phyloP scores from a whole-genome alignment of 202 grass and related monocot species.

The Panicum hallii region DNA sequence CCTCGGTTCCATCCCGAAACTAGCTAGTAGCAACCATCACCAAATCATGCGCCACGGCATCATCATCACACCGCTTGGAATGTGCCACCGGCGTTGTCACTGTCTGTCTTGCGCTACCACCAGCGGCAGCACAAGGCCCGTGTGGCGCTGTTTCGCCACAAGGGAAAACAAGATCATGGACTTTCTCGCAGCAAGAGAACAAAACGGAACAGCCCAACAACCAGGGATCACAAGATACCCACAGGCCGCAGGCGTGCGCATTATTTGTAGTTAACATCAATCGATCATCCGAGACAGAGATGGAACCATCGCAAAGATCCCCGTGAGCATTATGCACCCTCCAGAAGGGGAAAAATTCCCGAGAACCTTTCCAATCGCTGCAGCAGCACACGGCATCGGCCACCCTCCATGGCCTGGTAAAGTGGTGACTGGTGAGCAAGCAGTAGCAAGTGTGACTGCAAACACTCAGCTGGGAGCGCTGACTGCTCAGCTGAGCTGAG shows the following conservation, averaged over 20 bases:
- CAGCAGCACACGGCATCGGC: not conserved
- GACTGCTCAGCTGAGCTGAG: constrained; percentile 18
- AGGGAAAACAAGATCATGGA: not conserved
- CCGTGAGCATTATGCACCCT: constrained; percentile 13
- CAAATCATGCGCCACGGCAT: not conserved
- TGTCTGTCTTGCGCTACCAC: not conserved
- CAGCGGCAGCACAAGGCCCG: not conserved
- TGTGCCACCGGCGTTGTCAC: constrained; percentile 33
- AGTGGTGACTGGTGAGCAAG: not conserved
- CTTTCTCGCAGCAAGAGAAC: not conserved
- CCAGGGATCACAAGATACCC: constrained; percentile 45
- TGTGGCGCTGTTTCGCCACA: constrained; percentile 12
- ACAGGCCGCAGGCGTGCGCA: not conserved
- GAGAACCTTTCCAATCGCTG: not conserved
- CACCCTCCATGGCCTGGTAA: not conserved
- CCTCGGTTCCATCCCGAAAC: too few species aligned
- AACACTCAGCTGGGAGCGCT: not conserved
- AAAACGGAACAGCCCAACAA: constrained; percentile 54
- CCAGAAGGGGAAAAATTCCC: constrained; percentile 30
- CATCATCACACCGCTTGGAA: constrained; percentile 21
- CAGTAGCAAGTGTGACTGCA: not conserved
- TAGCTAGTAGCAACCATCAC: not conserved
- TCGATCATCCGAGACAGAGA: not conserved
- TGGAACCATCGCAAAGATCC: not conserved
- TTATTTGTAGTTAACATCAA: constrained; percentile 11